A percentile compares a stretch with the other conserved stretches of the same genome.
Conservation (phyloP, 2,329 filamentous ascomycete species). For the Colletotrichum tofieldiae region DNA sequence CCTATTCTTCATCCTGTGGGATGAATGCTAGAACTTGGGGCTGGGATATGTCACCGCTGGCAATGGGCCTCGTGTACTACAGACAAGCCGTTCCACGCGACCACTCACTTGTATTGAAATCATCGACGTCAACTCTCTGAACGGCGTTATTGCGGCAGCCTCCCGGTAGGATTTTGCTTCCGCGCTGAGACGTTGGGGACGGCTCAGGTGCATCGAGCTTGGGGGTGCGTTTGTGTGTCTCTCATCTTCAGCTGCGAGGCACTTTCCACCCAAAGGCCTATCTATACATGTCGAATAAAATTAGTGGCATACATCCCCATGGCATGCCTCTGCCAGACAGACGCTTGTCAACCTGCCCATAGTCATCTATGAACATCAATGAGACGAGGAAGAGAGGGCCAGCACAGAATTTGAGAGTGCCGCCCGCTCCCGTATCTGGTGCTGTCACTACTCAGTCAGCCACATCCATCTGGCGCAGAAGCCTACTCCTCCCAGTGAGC, state of each 20-base stretch:
- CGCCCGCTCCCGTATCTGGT: background rate
- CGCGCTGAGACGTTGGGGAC: background rate
- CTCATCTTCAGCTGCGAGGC: background rate
- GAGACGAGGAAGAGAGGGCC: background rate
- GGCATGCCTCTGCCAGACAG: too few relatives aligned
- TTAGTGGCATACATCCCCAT: background rate
- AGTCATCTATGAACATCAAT: background rate
- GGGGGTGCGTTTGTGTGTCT: background rate
- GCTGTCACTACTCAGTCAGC: background rate
- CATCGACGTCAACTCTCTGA: background rate
- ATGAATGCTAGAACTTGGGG: background rate
- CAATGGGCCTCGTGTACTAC: background rate
- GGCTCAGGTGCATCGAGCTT: background rate
- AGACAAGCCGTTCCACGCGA: background rate
- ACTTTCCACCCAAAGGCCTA: background rate
- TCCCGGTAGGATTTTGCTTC: background rate
- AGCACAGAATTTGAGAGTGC: background rate
- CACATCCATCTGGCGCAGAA: background rate
- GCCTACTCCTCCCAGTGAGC: background rate
- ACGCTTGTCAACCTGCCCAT: too few relatives aligned
- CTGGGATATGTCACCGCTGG: background rate
- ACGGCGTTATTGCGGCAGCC: background rate
- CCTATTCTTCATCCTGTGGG: background rate
- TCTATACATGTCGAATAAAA: background rate
- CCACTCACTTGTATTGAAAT: background rate